Evolutionary conservation across 2,329 filamentous ascomycete genomes (phyloP).

Genomic region (Aspergillus intermedius): DNA sequence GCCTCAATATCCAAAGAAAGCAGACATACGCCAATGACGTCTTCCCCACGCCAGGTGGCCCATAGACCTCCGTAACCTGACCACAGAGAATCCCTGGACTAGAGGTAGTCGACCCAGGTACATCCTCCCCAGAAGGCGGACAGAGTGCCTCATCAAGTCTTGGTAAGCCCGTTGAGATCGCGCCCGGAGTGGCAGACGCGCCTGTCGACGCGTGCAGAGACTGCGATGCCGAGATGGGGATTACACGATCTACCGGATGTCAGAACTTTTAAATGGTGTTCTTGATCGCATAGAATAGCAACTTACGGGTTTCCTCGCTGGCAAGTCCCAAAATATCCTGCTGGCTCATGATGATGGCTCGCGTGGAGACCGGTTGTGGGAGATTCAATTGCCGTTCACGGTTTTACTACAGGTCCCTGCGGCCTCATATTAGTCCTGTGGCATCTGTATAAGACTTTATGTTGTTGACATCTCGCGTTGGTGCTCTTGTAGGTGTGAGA

Average conservation of each 20-base stretch:
- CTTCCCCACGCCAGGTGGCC: conserved; percentile 79
- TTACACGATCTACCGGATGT: conserved; percentile 18
- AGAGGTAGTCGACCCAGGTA: conserved; percentile 4
- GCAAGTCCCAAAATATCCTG: conserved; percentile 27
- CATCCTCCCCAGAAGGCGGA: conserved; percentile 9
- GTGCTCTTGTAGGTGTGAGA: neutral
- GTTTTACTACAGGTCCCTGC: too few species aligned
- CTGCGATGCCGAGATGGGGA: conserved; percentile 32
- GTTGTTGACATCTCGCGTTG: neutral
- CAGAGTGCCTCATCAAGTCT: conserved; percentile 39
- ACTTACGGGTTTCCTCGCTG: conserved; percentile 13
- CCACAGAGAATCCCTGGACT: conserved; percentile 60
- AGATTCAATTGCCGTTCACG: neutral
- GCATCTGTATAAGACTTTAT: too few species aligned
- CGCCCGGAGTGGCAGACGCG: conserved; percentile 8
- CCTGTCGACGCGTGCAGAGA: conserved; percentile 23
- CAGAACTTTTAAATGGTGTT: neutral
- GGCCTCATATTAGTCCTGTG: too few species aligned
- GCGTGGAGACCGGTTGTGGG: neutral
- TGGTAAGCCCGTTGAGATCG: conserved; percentile 40
- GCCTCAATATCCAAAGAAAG: conserved; percentile 2
- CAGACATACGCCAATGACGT: conserved; percentile 67
- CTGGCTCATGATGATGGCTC: conserved; percentile 13
- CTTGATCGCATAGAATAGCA: neutral
- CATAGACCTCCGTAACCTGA: conserved; percentile 80